phyloP scores from a whole-genome alignment of 2,329 filamentous ascomycete species.

The Claviceps monticola region DNA sequence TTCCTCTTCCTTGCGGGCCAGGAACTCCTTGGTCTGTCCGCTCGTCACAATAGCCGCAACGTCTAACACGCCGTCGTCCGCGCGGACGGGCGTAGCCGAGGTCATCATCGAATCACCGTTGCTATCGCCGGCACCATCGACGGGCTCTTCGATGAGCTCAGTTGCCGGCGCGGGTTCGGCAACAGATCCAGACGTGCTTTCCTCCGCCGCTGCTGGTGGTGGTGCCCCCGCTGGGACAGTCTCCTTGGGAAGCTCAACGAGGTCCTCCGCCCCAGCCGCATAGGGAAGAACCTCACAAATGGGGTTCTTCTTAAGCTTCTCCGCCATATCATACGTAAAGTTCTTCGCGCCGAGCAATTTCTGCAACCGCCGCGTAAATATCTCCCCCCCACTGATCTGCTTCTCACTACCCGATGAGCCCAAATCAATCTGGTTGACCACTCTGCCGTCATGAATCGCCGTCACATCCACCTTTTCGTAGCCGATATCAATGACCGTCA shows the following conservation, averaged over 20 bases:
- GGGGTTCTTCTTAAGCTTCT: slow-evolving; percentile 52
- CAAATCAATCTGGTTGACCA: slow-evolving; percentile 53
- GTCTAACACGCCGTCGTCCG: slow-evolving; percentile 63
- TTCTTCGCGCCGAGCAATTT: slow-evolving; percentile 48
- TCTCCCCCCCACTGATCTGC: slow-evolving; percentile 64
- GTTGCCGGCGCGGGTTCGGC: slow-evolving; percentile 15
- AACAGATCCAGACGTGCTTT: slow-evolving; percentile 13
- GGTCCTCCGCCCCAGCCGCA: slow-evolving; percentile 25
- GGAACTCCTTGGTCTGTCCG: slow-evolving; percentile 68
- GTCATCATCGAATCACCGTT: slow-evolving; percentile 20
- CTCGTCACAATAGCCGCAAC: slow-evolving; percentile 75
- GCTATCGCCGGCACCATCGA: slow-evolving; percentile 19
- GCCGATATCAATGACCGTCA: slow-evolving; percentile 84
- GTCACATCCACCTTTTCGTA: slow-evolving; percentile 87
- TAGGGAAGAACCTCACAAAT: slow-evolving; percentile 56
- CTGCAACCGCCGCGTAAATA: slow-evolving; percentile 63
- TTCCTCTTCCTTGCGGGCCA: slow-evolving; percentile 72
- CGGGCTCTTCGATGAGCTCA: slow-evolving; percentile 22
- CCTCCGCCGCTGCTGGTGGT: too few relatives aligned
- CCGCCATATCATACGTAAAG: slow-evolving; percentile 53
- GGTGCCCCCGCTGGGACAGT: neutral
- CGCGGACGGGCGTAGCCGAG: slow-evolving; percentile 13
- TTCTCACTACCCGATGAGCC: slow-evolving; percentile 37
- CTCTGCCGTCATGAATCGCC: slow-evolving; percentile 69
- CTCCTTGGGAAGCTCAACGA: slow-evolving; percentile 36